These are phyloP conservation scores for Gracilariopsis chorda DNA, from an alignment of 23 red algal species.

Conservation along the genomic window DNA sequence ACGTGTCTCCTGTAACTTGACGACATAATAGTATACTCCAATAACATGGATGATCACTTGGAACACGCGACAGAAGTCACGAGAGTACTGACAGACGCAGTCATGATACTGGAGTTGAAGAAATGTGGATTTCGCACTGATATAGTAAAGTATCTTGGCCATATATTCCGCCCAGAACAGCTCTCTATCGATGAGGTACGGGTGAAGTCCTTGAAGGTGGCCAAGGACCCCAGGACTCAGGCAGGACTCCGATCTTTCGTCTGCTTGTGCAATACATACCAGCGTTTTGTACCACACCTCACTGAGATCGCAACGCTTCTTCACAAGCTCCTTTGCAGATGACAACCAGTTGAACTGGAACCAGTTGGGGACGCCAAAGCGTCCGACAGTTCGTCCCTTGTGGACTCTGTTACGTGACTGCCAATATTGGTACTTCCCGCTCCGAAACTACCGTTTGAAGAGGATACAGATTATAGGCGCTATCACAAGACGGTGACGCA, in stretches of 20 bases:
- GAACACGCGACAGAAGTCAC: neutral
- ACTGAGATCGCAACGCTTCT: no score
- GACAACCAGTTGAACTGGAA: no score
- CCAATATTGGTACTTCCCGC: no score
- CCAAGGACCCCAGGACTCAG: neutral
- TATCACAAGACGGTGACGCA: no score
- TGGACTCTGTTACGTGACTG: no score
- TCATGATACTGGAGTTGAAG: neutral
- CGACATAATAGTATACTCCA: neutral
- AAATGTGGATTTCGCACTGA: neutral
- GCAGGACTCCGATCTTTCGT: neutral
- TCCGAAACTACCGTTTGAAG: no score
- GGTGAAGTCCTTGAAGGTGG: neutral
- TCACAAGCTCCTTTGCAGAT: no score
- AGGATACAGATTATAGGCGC: no score
- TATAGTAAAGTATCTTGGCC: neutral
- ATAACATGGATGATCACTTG: neutral
- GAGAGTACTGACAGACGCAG: neutral
- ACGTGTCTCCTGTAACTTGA: neutral
- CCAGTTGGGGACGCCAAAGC: no score
- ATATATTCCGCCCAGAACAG: neutral
- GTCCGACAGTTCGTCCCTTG: no score
- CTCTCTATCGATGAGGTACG: neutral
- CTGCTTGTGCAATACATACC: neutral
- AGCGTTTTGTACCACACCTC: neutral